Evolutionary conservation across 2,329 filamentous ascomycete genomes (phyloP).

Genomic region (Podosphaera xanthii): DNA sequence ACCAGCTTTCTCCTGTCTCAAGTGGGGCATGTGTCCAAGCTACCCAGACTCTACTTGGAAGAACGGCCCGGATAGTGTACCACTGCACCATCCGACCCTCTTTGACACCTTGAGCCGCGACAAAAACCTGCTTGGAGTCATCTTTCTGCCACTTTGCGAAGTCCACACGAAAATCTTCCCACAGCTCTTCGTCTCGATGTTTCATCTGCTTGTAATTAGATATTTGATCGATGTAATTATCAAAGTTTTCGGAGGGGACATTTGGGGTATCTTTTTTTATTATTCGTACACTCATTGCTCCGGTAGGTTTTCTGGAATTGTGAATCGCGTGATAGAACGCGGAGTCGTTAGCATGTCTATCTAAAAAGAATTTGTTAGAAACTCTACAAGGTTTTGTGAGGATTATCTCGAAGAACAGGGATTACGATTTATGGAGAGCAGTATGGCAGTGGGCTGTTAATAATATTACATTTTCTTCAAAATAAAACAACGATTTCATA

Average conservation of each 20-base stretch:
- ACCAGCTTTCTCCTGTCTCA: no score
- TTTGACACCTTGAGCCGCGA: no score
- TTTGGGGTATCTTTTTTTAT: neutral
- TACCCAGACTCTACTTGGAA: no score
- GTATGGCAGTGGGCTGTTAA: no score
- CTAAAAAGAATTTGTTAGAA: neutral
- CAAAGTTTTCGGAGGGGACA: neutral
- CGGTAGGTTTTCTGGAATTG: neutral
- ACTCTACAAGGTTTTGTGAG: no score
- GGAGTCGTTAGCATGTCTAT: neutral
- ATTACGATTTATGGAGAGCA: no score
- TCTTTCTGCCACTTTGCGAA: neutral
- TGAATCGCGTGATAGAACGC: neutral
- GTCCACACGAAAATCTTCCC: neutral
- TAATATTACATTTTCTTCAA: no score
- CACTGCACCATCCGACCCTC: no score
- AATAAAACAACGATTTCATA: no score
- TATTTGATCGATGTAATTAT: neutral
- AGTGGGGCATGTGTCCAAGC: no score
- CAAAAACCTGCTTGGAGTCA: neutral
- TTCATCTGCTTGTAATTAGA: neutral
- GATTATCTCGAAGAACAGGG: no score
- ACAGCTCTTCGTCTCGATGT: neutral
- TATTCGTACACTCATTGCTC: neutral
- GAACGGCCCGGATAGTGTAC: no score